Percentiles rank a stretch among this genome's conserved stretches.
These are phyloP conservation scores for Buddleja alternifolia DNA, from an alignment of 257 asterid species.

Conservation along the genomic window DNA sequence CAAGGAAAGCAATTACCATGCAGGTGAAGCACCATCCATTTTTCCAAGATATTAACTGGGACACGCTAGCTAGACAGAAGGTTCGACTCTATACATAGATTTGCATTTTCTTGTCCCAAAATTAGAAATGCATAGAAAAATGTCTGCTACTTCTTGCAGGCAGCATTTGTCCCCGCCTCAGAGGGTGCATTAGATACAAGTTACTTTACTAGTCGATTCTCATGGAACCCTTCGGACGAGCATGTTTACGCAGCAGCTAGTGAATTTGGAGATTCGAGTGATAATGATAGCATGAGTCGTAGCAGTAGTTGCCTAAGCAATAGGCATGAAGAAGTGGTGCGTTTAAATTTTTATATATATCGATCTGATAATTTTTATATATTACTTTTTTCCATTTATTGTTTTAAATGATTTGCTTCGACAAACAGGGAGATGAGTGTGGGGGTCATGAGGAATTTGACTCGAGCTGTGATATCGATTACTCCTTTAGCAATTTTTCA, in stretches of 20 bases:
- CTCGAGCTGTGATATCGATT: conserved; percentile 66
- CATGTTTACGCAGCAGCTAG: conserved; percentile 74
- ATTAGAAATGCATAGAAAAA: conserved; percentile 10
- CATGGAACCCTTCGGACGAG: conserved; percentile 96
- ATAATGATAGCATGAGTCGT: conserved; percentile 78
- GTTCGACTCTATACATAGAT: conserved; percentile 36
- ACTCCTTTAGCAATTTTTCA: conserved; percentile 96
- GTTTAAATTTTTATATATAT: conserved; percentile 9
- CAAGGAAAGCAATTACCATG: conserved; percentile 11
- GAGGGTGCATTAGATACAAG: conserved; percentile 95
- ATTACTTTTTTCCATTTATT: conserved; percentile 12
- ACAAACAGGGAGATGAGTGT: conserved; percentile 73
- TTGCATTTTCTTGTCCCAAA: neutral
- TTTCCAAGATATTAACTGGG: conserved; percentile 97
- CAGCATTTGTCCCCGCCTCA: conserved; percentile 93
- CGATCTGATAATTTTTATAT: neutral
- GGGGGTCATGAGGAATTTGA: conserved; percentile 70
- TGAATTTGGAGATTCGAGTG: conserved; percentile 89
- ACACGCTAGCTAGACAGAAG: conserved; percentile 98
- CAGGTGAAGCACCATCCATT: conserved; percentile 96
- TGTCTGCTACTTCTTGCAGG: conserved; percentile 48
- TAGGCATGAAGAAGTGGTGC: conserved; percentile 90
- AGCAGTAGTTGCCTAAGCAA: conserved; percentile 89
- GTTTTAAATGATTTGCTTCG: conserved; percentile 13
- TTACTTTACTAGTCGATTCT: conserved; percentile 90